Evolutionary conservation across 2,329 filamentous ascomycete genomes (phyloP).

Genomic region (Elsinoe perseae): DNA sequence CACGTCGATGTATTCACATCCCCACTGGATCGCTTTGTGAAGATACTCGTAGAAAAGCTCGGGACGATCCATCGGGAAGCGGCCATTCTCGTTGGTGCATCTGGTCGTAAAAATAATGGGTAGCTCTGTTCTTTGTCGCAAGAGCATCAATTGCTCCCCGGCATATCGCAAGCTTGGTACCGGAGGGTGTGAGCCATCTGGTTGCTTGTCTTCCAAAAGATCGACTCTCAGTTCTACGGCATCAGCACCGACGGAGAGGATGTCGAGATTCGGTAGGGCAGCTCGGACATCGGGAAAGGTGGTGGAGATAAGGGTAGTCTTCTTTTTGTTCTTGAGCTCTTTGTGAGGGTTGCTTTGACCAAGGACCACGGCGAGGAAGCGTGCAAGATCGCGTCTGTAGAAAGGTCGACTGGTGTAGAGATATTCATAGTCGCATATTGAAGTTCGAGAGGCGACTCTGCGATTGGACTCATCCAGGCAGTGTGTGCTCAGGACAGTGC

Average conservation of each 20-base stretch:
- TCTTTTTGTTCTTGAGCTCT: conserved; percentile 65
- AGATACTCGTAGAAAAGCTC: conserved; percentile 69
- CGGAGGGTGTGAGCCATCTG: conserved; percentile 53
- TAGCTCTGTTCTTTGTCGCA: conserved; percentile 75
- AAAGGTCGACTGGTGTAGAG: conserved; percentile 68
- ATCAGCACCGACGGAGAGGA: conserved; percentile 77
- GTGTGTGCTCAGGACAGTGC: conserved; percentile 68
- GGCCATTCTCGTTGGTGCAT: conserved; percentile 73
- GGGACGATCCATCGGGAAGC: conserved; percentile 76
- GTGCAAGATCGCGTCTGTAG: conserved; percentile 65
- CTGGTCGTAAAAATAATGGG: conserved; percentile 87
- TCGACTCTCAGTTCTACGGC: conserved; percentile 81
- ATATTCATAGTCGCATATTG: conserved; percentile 75
- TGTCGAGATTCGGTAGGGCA: conserved; percentile 76
- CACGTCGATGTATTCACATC: conserved; percentile 82
- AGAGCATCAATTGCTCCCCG: conserved; percentile 74
- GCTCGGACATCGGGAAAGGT: conserved; percentile 81
- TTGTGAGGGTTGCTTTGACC: conserved; percentile 74
- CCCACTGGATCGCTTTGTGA: conserved; percentile 79
- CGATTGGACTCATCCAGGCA: conserved; percentile 61
- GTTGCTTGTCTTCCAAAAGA: conserved; percentile 63
- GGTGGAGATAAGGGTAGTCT: conserved; percentile 79
- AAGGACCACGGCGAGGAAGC: conserved; percentile 71
- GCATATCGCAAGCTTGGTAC: conserved; percentile 77
- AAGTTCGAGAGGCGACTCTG: conserved; percentile 51